These are phyloP conservation scores for Sporothrix luriei DNA, from an alignment of 2,329 filamentous ascomycete genomes.

Conservation along the genomic window DNA sequence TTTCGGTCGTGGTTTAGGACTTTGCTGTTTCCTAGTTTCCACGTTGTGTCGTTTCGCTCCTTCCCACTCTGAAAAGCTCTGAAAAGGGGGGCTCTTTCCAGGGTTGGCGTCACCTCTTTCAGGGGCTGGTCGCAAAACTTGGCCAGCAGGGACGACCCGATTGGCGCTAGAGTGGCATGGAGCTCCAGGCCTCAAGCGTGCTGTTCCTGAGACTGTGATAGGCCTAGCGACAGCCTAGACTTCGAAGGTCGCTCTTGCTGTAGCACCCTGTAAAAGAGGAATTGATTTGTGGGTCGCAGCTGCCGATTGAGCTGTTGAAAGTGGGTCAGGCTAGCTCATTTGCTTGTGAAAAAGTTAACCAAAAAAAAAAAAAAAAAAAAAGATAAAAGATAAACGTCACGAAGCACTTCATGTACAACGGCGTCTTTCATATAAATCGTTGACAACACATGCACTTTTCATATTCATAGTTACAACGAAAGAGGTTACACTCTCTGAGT, in stretches of 20 bases:
- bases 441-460: not conserved
- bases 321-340: slow-evolving; percentile 7
- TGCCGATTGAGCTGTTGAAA: slow-evolving; percentile 14
- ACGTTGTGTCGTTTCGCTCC: slow-evolving; percentile 1
- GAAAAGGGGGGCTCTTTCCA: slow-evolving; percentile 20
- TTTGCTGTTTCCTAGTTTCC: slow-evolving; percentile 10
- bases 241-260: not conserved
- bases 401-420: not conserved
- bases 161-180: not conserved
- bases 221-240: not conserved
- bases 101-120: slow-evolving; percentile 4
- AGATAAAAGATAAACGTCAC: not conserved
- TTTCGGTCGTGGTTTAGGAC: slow-evolving; percentile 2
- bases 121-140: slow-evolving; percentile 2
- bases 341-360: slow-evolving; percentile 11
- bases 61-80: not conserved
- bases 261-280: not conserved
- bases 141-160: slow-evolving; percentile 5
- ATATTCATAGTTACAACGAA: too few relatives aligned
- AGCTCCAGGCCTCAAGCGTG: slow-evolving; percentile 15
- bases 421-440: not conserved
- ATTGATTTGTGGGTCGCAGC: slow-evolving; percentile 10
- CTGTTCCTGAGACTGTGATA: not conserved
- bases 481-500: too few relatives aligned
- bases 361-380: slow-evolving; percentile 10